Percentiles rank a stretch among this genome's conserved stretches.
Conservation (phyloP, 2,329 filamentous ascomycete species). For the Phialophora macrospora region DNA sequence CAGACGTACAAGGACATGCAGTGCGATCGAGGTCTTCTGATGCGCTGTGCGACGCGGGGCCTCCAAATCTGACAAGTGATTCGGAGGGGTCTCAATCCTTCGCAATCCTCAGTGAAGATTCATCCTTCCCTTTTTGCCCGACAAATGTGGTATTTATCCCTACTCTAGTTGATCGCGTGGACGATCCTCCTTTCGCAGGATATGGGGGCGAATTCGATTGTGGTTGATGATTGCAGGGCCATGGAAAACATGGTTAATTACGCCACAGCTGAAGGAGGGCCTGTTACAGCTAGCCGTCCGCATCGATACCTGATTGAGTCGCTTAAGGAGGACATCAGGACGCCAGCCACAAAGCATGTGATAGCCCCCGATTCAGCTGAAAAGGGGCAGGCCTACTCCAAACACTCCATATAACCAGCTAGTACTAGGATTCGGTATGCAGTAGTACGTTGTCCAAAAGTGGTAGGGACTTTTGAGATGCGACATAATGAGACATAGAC, state of each 20-base stretch:
- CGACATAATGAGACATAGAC: not conserved
- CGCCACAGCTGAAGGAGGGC: constrained; percentile 24
- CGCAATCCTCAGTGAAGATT: not conserved
- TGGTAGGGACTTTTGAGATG: constrained; percentile 1
- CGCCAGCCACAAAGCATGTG: constrained; percentile 9
- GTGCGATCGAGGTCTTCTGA: not conserved
- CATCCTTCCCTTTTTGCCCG: not conserved
- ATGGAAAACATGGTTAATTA: not conserved
- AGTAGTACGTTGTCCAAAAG: constrained; percentile 1
- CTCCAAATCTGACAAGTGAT: not conserved
- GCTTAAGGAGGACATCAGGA: not conserved
- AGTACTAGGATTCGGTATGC: not conserved
- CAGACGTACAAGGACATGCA: not conserved
- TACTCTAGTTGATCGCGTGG: constrained; percentile 7
- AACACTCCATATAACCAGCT: not conserved
- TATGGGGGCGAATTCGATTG: constrained; percentile 16
- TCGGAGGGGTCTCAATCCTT: not conserved
- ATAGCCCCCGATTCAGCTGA: not conserved
- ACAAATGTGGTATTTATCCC: constrained; percentile 3
- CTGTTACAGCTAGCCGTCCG: not conserved
- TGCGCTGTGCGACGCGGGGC: constrained; percentile 4
- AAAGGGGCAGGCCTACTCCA: not conserved
- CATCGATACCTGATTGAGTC: not conserved
- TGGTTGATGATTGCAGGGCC: not conserved
- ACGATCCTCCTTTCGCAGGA: constrained; percentile 12